These are phyloP conservation scores for Curvularia hawaiiensis DNA, from an alignment of 2,329 filamentous ascomycete species.

Conservation along the genomic window DNA sequence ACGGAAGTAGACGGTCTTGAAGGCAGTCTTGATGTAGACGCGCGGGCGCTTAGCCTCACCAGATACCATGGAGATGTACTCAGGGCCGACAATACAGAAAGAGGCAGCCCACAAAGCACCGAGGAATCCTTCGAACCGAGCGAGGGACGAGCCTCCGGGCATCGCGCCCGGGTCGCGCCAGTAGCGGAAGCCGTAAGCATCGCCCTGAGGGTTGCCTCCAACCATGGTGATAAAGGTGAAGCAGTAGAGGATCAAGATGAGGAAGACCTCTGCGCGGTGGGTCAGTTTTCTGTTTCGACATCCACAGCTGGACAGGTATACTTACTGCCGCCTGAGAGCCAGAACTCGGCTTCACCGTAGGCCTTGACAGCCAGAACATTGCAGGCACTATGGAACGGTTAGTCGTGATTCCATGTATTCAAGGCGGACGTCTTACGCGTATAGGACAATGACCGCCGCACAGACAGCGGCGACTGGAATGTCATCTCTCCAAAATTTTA, in stretches of 20 bases:
- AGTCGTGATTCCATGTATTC: conserved; percentile 12
- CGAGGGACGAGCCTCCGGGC: conserved; percentile 30
- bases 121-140: conserved; percentile 46
- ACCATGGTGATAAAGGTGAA: conserved; percentile 56
- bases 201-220: conserved; percentile 52
- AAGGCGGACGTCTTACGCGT: conserved; percentile 43
- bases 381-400: conserved; percentile 46
- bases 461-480: conserved; percentile 51
- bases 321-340: conserved; percentile 47
- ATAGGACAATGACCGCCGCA: conserved; percentile 50
- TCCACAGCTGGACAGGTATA: neutral
- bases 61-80: conserved; percentile 56
- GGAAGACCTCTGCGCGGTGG: conserved; percentile 47
- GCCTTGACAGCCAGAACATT: conserved; percentile 54
- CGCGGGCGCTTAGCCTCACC: conserved; percentile 55
- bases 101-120: conserved; percentile 49
- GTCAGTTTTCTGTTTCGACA: neutral
- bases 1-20: conserved; percentile 55
- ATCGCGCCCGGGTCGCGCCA: conserved; percentile 49
- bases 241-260: conserved; percentile 53
- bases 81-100: conserved; percentile 56
- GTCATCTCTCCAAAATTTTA: conserved; percentile 53
- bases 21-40: conserved; percentile 54
- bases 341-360: conserved; percentile 54
- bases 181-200: conserved; percentile 52